These are phyloP conservation scores for Conticribra guillardii DNA, from an alignment of 108 stramenopile genomes.

Conservation along the genomic window DNA sequence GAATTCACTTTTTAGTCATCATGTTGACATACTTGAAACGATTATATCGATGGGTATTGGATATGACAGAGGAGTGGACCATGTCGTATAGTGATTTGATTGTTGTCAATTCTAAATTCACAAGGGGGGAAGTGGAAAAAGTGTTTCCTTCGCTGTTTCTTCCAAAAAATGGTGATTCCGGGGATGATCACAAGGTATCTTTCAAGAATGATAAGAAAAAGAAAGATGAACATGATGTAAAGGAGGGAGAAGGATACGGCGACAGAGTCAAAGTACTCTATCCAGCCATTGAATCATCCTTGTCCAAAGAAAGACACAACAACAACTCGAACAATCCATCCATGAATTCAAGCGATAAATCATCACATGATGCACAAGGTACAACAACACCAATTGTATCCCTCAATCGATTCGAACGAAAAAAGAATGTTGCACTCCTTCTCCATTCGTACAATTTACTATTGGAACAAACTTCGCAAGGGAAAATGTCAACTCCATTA, in stretches of 20 bases:
- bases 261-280: constrained; percentile 72
- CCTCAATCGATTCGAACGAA: constrained; percentile 97
- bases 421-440: constrained; percentile 92
- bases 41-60: constrained; percentile 64
- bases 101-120: constrained; percentile 95
- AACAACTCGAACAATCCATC: constrained; percentile 12
- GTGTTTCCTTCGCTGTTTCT: constrained; percentile 70
- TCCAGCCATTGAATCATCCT: constrained; percentile 80
- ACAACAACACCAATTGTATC: constrained; percentile 64
- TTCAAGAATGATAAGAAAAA: neutral
- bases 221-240: neutral
- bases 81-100: constrained; percentile 83
- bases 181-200: constrained; percentile 4
- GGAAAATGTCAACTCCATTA: neutral
- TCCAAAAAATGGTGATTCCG: constrained; percentile 1
- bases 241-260: neutral
- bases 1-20: neutral
- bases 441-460: constrained; percentile 60
- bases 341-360: neutral
- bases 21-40: constrained; percentile 33
- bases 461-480: constrained; percentile 18
- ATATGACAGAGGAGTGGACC: constrained; percentile 81
- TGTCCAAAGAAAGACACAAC: constrained; percentile 21
- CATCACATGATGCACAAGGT: constrained; percentile 24
- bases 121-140: constrained; percentile 70